A percentile compares a stretch with the other conserved stretches of the same genome.
These are phyloP conservation scores for Kwoniella shandongensis DNA, from an alignment of 768 basidiomycete genomes.

Conservation along the genomic window DNA sequence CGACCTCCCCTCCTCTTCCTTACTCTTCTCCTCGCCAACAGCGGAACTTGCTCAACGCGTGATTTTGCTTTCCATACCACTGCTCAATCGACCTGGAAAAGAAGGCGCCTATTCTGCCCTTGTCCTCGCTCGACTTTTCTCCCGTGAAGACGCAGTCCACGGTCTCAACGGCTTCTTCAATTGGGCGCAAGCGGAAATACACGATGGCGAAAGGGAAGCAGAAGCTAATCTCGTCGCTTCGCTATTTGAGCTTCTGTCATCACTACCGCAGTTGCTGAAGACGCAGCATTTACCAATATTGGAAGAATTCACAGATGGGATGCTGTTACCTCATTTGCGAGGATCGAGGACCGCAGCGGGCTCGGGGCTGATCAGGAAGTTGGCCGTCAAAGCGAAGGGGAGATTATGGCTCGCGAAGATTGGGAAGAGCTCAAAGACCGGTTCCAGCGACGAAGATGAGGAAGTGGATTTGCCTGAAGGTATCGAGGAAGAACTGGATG, in stretches of 20 bases:
- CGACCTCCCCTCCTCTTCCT: slow-evolving; percentile 17
- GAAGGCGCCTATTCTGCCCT: slow-evolving; percentile 81
- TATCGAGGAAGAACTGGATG: slow-evolving; percentile 71
- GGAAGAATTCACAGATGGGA: slow-evolving; percentile 58
- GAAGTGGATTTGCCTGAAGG: slow-evolving; percentile 66
- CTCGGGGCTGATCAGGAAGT: slow-evolving; percentile 44
- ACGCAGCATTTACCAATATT: slow-evolving; percentile 62
- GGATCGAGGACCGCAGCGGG: slow-evolving; percentile 28
- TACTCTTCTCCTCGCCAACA: slow-evolving; percentile 60
- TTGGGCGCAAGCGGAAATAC: slow-evolving; percentile 33
- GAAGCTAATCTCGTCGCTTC: slow-evolving; percentile 44
- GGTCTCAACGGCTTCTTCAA: slow-evolving; percentile 28
- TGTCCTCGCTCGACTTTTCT: slow-evolving; percentile 76
- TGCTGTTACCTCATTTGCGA: slow-evolving; percentile 57
- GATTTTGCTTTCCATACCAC: slow-evolving; percentile 32
- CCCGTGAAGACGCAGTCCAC: slow-evolving; percentile 61
- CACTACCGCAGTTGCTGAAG: slow-evolving; percentile 56
- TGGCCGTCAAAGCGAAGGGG: slow-evolving; percentile 48
- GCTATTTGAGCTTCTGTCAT: slow-evolving; percentile 32
- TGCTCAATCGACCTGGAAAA: slow-evolving; percentile 59
- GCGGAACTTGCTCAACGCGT: slow-evolving; percentile 58
- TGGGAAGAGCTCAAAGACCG: slow-evolving; percentile 4
- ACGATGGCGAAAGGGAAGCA: slow-evolving; percentile 29
- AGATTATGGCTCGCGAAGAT: slow-evolving; percentile 49
- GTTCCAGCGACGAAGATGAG: slow-evolving; percentile 40